Evolutionary conservation across 2,329 filamentous ascomycete species (phyloP).

Genomic region (Xylogone sp.): DNA sequence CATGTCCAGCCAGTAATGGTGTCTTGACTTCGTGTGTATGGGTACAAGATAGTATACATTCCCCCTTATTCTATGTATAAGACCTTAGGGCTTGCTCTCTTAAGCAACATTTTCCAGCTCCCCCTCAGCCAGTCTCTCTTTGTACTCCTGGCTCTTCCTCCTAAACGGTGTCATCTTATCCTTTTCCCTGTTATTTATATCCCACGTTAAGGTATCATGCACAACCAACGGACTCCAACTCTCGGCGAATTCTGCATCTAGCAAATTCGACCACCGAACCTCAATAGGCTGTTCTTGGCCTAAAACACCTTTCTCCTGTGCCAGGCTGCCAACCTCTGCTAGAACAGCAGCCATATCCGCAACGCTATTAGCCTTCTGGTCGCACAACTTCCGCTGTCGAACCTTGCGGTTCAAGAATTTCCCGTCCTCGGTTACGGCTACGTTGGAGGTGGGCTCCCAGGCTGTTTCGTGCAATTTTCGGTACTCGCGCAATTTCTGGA

Average conservation of each 20-base stretch:
- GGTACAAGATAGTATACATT: not conserved
- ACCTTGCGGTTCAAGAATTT: constrained; percentile 25
- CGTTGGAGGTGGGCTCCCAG: constrained; percentile 38
- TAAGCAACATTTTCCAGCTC: not conserved
- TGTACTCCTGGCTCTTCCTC: not conserved
- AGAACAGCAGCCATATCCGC: constrained; percentile 55
- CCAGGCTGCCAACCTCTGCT: constrained; percentile 6
- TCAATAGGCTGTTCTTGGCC: constrained; percentile 54
- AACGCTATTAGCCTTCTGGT: constrained; percentile 58
- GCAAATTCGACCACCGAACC: constrained; percentile 30
- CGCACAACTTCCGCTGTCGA: constrained; percentile 50
- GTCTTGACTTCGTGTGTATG: not conserved
- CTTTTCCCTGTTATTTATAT: constrained; percentile 5
- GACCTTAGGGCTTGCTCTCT: not conserved
- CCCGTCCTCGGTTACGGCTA: constrained; percentile 1
- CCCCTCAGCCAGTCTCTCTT: not conserved
- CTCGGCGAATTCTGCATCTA: constrained; percentile 33
- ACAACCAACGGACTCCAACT: constrained; percentile 30
- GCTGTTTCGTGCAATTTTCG: constrained; percentile 58
- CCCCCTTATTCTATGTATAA: not conserved
- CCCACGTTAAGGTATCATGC: constrained; percentile 23
- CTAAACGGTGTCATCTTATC: not conserved
- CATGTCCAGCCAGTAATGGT: not conserved
- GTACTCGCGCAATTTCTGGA: constrained; percentile 62
- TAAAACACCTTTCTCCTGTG: constrained; percentile 32